Base-by-base conservation (phyloP, 1,284 basidiomycete species). In the Trichosporon sp. region DNA sequence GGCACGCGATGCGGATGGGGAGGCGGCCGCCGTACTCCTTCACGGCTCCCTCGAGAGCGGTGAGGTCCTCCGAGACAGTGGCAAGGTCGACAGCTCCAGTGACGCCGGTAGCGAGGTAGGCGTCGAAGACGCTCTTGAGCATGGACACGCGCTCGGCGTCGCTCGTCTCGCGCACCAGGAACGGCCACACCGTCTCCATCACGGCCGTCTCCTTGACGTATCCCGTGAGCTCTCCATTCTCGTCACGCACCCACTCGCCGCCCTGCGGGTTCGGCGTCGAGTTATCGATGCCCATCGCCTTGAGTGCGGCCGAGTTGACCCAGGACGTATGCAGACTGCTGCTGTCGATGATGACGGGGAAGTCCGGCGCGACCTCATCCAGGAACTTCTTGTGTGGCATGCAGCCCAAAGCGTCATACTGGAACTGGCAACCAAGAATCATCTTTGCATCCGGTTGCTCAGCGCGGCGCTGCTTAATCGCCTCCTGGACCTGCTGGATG, bases 311-410 rank as follows among this genome's bases (percentile, higher is more conserved):
- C 1, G 74, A 68, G 70, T 77, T 80, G 59, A 78, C 71, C 80
- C 78, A 80, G 10, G 65, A 70, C 16, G 73, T 73, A 68, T 81
- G 80, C 16, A 78, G 72, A 65, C 76, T 75, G 11, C 71, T 65
- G 31, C 73, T 68, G 66, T 80, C 78, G 70, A 81, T 77, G 59
- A 77, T 72, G 16, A 80, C 74, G n/a, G 80, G 78, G 0, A 78
- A 59, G 59, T 78, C 78, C 10, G 74, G 68, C 1, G 75, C 38
- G 3, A 74, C 71, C 10, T 72, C 75, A 71, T 80, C 80, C 37
- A 81, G 74, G 59, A 69, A 69, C n/a, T 54, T 51, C 11, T 71
- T 68, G 70, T 77, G 73, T 6, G 76, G 76, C 31, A 35, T 40
- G 11, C 43, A 56, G 11, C 76, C 76, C n/a, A 77, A 69, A 14